Base-by-base conservation (phyloP, 768 basidiomycete genomes). In the Xerocomus spinulosus region DNA sequence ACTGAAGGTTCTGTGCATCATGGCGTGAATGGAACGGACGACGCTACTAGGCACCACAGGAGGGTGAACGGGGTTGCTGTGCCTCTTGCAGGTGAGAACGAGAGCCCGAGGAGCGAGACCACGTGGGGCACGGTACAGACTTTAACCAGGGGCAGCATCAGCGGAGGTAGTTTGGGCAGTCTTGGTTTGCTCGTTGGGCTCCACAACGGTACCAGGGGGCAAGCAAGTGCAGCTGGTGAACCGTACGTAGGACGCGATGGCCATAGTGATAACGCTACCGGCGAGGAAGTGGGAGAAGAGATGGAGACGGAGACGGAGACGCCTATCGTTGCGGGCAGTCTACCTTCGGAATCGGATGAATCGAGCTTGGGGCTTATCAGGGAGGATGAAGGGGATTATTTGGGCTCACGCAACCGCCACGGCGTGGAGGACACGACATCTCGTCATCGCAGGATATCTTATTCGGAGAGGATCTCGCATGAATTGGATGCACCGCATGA, bases 71-170 rank as follows among this genome's bases (percentile, higher is more conserved):
- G 54, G 14, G 25, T 56, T 10, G 47, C 36, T 34, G 49, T 23
- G 14, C 55, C 63, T 1, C 52, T 61, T n/a, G 42, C 40, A 0
- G 43, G 46, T 5, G 59, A 52, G 46, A 21, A 50, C 40, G 64
- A 62, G 20, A 68, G 64, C 9, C 66, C 65, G 9, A 54, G 65
- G 44, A 68, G 65, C 49, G 65, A 62, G 49, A 67, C 67, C 15
- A 69, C 68, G 2, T 69, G 68, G 68, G 68, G 68, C 32, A 69
- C 68, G n/a, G 57, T 67, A 2, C 59, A 53, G 6, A 59, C 69
- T 3, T 44, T 54, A 14, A 56, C 64, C 54, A 20, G 34, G 29
- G 43, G 42, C 34, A 56, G 52, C 43, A 32, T 56, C 35, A 51
- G 50, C 29, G 60, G 51, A 21, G 56, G 53, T 12, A 63, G 63